Evolutionary conservation across 768 basidiomycete species (phyloP), one percentile per base, ranked within the genome.

Genomic region (Pisolithus sp.): DNA sequence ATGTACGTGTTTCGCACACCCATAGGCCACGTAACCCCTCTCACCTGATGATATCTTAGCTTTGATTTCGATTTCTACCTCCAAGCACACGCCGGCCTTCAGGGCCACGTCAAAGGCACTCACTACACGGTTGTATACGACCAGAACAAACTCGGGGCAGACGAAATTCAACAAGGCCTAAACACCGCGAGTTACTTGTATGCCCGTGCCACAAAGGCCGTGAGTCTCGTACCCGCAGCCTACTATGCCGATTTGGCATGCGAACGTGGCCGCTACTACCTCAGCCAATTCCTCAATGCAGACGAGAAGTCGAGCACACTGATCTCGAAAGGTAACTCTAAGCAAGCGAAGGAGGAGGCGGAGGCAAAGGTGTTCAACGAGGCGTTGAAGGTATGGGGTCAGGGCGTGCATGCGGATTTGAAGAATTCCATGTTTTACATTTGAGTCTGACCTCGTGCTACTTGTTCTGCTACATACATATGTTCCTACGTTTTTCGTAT

Each of bases 231-330:
- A 10, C 88, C 89, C 0, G 77, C 88, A 0, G 88, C 88, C 0
- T 89, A 89, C 61, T 89, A 89, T 58, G 85, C 87, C 7, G 88
- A 91, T 67, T 67, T 91, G 47, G 89, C 87, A 1, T 90, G 88
- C 63, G 89, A 92, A 67, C 73, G 89, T 9, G 89, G 85, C 0
- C 69, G 89, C 36, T 85, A 75, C 61, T 92, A 89, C 60, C 57
- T 92, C 38, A 86, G 89, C 54, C 81, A 84, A 1, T 82, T 89
- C 47, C 65, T 91, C 63, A 77, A 70, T 44, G 65, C 73, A 4
- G 78, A 79, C 20, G 77, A 79, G 59, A 76, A 83, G 64, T 57
- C 68, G 12, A 73, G 74, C 20, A 48, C 73, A 61, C 36, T 60
- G 58, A 49, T 64, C 62, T 49, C 71, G 47, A 49, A 52, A 57